phyloP scores from a whole-genome alignment of 106 monocot species.

The Agapanthus africanus region DNA sequence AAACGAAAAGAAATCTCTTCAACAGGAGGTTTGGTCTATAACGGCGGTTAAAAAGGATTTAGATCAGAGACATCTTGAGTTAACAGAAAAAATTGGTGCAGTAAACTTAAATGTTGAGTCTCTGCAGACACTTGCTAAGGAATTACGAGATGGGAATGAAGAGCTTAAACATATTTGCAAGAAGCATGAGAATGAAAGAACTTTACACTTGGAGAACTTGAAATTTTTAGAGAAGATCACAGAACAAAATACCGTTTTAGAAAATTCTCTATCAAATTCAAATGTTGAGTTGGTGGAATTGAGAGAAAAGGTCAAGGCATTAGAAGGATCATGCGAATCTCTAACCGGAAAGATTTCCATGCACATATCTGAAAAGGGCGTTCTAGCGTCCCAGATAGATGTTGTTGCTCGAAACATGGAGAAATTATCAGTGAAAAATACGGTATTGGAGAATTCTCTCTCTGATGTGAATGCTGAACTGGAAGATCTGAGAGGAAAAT shows the following conservation, averaged over 20 bases:
- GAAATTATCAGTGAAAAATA: slow-evolving; percentile 47
- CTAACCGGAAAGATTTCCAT: slow-evolving; percentile 20
- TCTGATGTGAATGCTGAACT: slow-evolving; percentile 58
- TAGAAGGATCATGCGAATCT: slow-evolving; percentile 52
- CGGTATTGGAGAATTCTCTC: slow-evolving; percentile 53
- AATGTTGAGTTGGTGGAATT: slow-evolving; percentile 49
- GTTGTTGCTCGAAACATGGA: slow-evolving; percentile 35
- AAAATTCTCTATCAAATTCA: slow-evolving; percentile 50
- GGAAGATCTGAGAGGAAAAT: slow-evolving; percentile 43
- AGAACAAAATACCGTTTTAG: slow-evolving; percentile 42
- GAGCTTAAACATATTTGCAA: slow-evolving; percentile 43
- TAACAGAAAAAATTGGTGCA: slow-evolving; percentile 36
- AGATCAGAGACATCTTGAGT: slow-evolving; percentile 22
- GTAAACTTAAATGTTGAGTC: slow-evolving; percentile 29
- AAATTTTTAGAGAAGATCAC: slow-evolving; percentile 42
- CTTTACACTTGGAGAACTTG: slow-evolving; percentile 29
- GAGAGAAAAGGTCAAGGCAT: slow-evolving; percentile 39
- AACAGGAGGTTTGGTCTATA: slow-evolving; percentile 19
- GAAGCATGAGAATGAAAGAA: slow-evolving; percentile 38
- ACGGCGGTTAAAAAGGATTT: slow-evolving; percentile 32
- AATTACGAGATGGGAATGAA: slow-evolving; percentile 31
- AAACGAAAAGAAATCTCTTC: slow-evolving; percentile 32
- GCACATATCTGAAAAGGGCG: slow-evolving; percentile 33
- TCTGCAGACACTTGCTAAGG: slow-evolving; percentile 41
- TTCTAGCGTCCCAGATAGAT: slow-evolving; percentile 34